phyloP scores from a whole-genome alignment of 441 rosid species.

The Omphalea diandra region DNA sequence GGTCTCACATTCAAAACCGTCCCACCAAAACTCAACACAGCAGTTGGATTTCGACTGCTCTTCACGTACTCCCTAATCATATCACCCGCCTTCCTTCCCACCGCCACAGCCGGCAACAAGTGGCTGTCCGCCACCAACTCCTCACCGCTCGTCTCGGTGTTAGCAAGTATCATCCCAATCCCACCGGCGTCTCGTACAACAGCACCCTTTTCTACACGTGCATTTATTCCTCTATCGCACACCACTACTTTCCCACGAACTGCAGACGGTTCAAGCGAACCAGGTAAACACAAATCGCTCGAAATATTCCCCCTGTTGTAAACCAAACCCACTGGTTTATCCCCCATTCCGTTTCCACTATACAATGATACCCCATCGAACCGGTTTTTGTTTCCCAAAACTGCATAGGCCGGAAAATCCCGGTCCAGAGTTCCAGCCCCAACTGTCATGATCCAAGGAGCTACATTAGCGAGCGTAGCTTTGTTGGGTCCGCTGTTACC shows the following conservation, averaged over 20 bases:
- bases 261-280: slow-evolving; percentile 48
- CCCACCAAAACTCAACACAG: slow-evolving; percentile 54
- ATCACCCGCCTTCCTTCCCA: slow-evolving; percentile 68
- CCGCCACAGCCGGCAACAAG: slow-evolving; percentile 58
- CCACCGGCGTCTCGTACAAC: slow-evolving; percentile 81
- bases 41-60: slow-evolving; percentile 42
- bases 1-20: too few relatives aligned
- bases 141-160: slow-evolving; percentile 58
- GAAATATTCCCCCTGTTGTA: slow-evolving; percentile 45
- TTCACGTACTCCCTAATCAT: slow-evolving; percentile 45
- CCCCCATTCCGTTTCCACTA: slow-evolving; percentile 61
- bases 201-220: slow-evolving; percentile 72
- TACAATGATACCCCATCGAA: slow-evolving; percentile 59
- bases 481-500: slow-evolving; percentile 71
- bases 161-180: slow-evolving; percentile 73
- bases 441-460: slow-evolving; percentile 91
- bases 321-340: slow-evolving; percentile 46
- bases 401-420: slow-evolving; percentile 70
- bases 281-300: slow-evolving; percentile 55
- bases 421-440: slow-evolving; percentile 83
- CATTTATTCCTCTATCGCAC: slow-evolving; percentile 63
- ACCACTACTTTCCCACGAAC: slow-evolving; percentile 72
- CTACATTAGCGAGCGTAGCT: slow-evolving; percentile 57
- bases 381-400: slow-evolving; percentile 44
- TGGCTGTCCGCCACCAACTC: slow-evolving; percentile 78